Conservation (phyloP, 148 eudicot species). For the Dianthus caryophyllus region DNA sequence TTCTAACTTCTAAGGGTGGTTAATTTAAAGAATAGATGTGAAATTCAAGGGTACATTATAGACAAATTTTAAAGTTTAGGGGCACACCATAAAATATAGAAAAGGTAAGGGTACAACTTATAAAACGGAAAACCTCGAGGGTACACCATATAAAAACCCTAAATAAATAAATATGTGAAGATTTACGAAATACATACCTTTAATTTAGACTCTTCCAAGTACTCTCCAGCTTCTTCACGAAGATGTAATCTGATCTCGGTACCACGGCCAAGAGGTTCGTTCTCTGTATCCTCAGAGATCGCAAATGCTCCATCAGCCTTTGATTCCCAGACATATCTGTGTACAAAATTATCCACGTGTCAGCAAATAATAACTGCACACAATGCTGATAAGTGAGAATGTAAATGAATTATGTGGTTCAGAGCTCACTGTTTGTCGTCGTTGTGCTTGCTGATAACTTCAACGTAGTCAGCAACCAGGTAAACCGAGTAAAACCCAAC, state of each 20-base stretch:
- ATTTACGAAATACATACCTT: constrained; percentile 68
- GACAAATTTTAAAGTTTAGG: no score
- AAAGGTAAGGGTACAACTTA: no score
- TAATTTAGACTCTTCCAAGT: constrained; percentile 78
- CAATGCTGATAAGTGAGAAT: not conserved
- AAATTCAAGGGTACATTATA: no score
- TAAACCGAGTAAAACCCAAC: constrained; percentile 98
- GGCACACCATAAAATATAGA: no score
- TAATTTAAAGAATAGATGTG: no score
- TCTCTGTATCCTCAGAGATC: constrained; percentile 87
- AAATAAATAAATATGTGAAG: no score
- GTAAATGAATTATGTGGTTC: not conserved
- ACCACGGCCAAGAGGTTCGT: constrained; percentile 98
- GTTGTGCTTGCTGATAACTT: constrained; percentile 94
- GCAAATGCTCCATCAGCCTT: constrained; percentile 99
- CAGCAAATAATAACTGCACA: constrained; percentile 9
- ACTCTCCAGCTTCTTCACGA: constrained; percentile 92
- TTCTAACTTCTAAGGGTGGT: no score
- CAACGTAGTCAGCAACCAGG: constrained; percentile 97
- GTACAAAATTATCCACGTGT: constrained; percentile 12
- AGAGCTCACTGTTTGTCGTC: constrained; percentile 86
- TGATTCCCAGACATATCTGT: constrained; percentile 97
- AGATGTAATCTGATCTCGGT: constrained; percentile 98
- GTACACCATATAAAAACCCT: no score
- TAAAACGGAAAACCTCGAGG: no score